A percentile compares a stretch with the other conserved stretches of the same genome.
Evolutionary conservation across 345 rosid species (phyloP).

Genomic region (Kandelia obovata): DNA sequence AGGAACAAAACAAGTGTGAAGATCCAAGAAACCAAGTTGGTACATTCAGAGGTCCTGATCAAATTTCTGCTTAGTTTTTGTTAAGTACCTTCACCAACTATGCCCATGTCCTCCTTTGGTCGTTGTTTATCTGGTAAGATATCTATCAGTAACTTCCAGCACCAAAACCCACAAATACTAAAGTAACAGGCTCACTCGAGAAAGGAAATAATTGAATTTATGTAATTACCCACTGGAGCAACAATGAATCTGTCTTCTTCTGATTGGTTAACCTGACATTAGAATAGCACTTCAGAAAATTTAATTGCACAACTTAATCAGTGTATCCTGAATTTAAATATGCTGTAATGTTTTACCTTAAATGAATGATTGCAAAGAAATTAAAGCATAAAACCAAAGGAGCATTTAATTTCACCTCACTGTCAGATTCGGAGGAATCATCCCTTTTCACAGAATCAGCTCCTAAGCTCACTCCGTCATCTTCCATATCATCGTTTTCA

Average conservation of each 20-base stretch:
- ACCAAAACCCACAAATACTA: constrained; percentile 8
- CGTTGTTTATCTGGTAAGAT: constrained; percentile 51
- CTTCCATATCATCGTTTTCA: constrained; percentile 71
- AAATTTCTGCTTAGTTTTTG: constrained; percentile 1
- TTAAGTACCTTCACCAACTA: constrained; percentile 62
- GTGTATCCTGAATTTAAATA: not conserved
- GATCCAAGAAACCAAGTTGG: not conserved
- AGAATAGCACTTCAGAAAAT: constrained; percentile 9
- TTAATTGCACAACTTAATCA: not conserved
- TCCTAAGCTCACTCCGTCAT: constrained; percentile 61
- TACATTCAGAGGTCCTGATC: too few species aligned
- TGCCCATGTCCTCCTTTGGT: constrained; percentile 48
- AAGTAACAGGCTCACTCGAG: not conserved
- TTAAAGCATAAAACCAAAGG: constrained; percentile 8
- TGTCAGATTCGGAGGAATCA: constrained; percentile 67
- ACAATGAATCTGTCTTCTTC: constrained; percentile 56
- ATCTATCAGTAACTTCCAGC: constrained; percentile 19
- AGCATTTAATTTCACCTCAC: constrained; percentile 56
- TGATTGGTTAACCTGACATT: constrained; percentile 58
- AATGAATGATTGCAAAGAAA: not conserved
- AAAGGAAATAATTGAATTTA: not conserved
- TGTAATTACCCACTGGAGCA: constrained; percentile 63
- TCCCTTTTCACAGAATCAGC: constrained; percentile 55
- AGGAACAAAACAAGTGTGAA: constrained; percentile 5
- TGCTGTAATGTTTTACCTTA: not conserved